Evolutionary conservation across 257 asterid genomes (phyloP), one percentile per base, ranked within the genome.

Genomic region (Dorcoceras hygrometricum): DNA sequence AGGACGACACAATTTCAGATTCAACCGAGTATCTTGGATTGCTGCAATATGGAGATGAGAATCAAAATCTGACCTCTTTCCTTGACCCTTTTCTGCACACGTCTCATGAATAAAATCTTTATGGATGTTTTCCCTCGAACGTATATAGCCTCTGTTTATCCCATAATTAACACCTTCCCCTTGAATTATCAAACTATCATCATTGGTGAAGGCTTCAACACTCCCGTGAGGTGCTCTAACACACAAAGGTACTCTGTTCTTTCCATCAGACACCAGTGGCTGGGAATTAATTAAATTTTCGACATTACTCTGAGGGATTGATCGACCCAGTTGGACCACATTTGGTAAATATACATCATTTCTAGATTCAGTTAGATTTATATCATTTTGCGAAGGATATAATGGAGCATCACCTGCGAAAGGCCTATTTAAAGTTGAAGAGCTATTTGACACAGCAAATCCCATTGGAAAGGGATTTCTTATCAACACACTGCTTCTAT

Each of bases 151-250:
- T 36, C 79, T 81, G 18, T 72, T 65, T 19, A 75, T 68, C 8
- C 66, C 78, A 58, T 66, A 70, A 65, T 75, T 70, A 24, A 79
- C 14, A 65, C 81, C 71, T 59, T 79, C 84, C 8, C 87, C 87
- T 46, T 86, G 82, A 68, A 82, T 62, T 48, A 84, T 69, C 78
- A 84, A 71, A 73, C 89, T 78, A 29, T 77, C 90, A 56, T 86
- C 90, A 25, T 78, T 72, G 0, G 72, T 64, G 53, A 77, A 74
- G 20, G 67, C 65, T 27, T 81, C 86, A 31, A 71, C 68, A 50
- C 67, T 73, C 67, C 76, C 74, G 55, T 66, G 78, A 75, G 87
- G 78, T 57, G 76, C 53, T 70, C 80, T 71, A 25, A 72, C 75
- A 7, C 23, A 62, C 24, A 77, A 23, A 70, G 78, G 82, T 29